A percentile compares a stretch with the other conserved stretches of the same genome.
Conservation (phyloP, 768 basidiomycete species). For the Mycena vulgaris region DNA sequence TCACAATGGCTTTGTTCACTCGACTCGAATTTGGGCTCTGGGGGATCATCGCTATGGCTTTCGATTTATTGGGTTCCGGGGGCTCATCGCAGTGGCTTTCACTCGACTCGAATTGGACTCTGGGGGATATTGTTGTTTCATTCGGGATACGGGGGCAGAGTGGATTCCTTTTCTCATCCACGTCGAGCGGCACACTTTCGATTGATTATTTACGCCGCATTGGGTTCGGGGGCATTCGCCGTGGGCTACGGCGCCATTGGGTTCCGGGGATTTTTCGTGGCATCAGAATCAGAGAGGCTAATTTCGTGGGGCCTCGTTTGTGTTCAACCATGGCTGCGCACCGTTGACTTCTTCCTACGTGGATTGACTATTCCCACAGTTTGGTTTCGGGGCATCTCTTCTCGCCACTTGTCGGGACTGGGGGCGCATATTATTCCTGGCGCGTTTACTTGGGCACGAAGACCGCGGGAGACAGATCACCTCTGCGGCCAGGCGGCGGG, state of each 20-base stretch:
- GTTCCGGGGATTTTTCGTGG: not conserved
- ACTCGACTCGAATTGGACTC: not conserved
- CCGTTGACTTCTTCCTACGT: not conserved
- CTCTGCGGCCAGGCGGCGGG: constrained; percentile 7
- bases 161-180: constrained; percentile 13
- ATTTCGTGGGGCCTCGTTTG: constrained; percentile 1
- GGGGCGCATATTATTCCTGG: not conserved
- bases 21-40: constrained; percentile 6
- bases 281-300: not conserved
- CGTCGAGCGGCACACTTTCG: not conserved
- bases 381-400: constrained; percentile 5
- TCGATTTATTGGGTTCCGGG: not conserved
- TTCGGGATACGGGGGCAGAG: too few species aligned
- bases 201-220: constrained; percentile 9
- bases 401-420: not conserved
- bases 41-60: too few species aligned
- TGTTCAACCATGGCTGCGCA: not conserved
- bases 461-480: constrained; percentile 13
- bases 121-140: not conserved
- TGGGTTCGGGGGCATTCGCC: not conserved
- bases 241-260: not conserved
- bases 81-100: too few species aligned
- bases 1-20: constrained; percentile 2
- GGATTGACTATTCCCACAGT: too few species aligned
- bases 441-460: not conserved